These are phyloP conservation scores for Cladosporium sp. DNA, from an alignment of 2,329 filamentous ascomycete genomes.

Conservation along the genomic window DNA sequence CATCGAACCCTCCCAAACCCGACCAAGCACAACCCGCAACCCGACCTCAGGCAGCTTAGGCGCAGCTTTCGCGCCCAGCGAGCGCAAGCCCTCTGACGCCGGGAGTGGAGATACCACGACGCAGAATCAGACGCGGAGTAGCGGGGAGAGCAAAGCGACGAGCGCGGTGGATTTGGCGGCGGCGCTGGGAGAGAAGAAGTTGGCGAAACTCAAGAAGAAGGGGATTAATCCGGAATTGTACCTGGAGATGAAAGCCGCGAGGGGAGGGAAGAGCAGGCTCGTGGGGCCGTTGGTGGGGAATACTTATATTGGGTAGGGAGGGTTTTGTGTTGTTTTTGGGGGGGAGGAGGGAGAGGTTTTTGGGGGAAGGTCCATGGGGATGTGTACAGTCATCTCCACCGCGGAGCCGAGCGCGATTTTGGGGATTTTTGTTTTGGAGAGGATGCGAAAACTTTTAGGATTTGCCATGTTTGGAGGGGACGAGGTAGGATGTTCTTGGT, in stretches of 20 bases:
- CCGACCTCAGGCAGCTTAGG: constrained; percentile 6
- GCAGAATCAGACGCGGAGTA: too few species aligned
- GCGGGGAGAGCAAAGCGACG: too few species aligned
- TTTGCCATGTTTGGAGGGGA: too few species aligned
- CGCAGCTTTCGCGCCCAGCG: constrained; percentile 18
- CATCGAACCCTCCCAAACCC: background rate
- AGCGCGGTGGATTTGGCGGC: too few species aligned
- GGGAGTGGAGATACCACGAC: constrained; percentile 12
- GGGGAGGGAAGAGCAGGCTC: constrained; percentile 32
- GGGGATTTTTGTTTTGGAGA: too few species aligned
- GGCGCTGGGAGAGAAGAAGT: constrained; percentile 38
- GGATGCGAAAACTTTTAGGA: too few species aligned
- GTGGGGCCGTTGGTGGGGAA: constrained; percentile 28
- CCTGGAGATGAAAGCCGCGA: constrained; percentile 45
- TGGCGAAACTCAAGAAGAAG: constrained; percentile 44
- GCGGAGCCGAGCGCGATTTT: too few species aligned
- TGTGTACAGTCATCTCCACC: too few species aligned
- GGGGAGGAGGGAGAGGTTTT: too few species aligned
- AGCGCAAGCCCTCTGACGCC: constrained; percentile 22
- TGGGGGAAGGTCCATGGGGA: too few species aligned
- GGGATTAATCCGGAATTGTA: constrained; percentile 45
- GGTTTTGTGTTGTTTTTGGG: too few species aligned
- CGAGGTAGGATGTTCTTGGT: too few species aligned
- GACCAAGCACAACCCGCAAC: constrained; percentile 8
- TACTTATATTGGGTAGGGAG: constrained; percentile 24